phyloP scores from a whole-genome alignment of 441 rosid genomes.

The Theobroma grandiflorum region DNA sequence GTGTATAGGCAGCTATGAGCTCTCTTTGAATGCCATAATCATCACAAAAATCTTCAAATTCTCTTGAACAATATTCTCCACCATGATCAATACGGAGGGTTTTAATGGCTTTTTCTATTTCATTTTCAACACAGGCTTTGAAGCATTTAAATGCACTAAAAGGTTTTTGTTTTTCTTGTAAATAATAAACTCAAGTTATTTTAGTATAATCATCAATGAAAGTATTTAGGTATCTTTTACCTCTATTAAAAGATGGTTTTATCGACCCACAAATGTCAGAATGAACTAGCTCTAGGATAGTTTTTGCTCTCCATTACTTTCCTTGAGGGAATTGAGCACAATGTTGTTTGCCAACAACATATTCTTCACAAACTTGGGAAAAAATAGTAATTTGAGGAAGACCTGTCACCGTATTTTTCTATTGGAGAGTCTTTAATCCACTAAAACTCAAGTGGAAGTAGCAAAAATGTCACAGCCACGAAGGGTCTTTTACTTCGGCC shows the following conservation, averaged over 20 bases:
- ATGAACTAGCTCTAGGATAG: neutral
- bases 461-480: neutral
- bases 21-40: neutral
- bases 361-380: neutral
- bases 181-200: neutral
- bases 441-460: neutral
- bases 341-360: slow-evolving; percentile 15
- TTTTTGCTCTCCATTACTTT: slow-evolving; percentile 10
- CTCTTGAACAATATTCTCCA: neutral
- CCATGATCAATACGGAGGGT: neutral
- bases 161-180: neutral
- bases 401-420: slow-evolving; percentile 10
- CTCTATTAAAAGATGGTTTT: neutral
- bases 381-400: neutral
- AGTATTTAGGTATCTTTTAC: too few relatives aligned
- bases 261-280: neutral
- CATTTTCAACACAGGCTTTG: neutral
- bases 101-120: neutral
- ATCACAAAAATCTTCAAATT: neutral
- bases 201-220: too few relatives aligned
- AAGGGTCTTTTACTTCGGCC: neutral
- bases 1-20: neutral
- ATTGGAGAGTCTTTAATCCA: neutral
- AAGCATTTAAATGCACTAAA: neutral
- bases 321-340: neutral